These are phyloP conservation scores for Eimeria maxima DNA, from an alignment of 169 alveolate species.

Conservation along the genomic window DNA sequence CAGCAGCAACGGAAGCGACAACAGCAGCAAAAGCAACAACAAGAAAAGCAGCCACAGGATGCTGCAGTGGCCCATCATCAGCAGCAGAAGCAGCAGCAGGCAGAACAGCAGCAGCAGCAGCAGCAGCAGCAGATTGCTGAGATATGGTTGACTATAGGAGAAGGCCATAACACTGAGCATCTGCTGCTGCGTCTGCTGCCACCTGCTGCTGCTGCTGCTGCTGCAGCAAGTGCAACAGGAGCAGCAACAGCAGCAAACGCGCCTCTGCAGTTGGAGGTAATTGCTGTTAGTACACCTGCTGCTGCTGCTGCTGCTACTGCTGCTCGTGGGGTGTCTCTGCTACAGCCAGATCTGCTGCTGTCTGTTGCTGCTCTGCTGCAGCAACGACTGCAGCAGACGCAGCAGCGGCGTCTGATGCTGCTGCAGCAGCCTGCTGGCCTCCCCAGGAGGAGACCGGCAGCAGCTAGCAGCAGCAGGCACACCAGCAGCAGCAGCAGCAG, in stretches of 20 bases:
- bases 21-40: slow-evolving; percentile 21
- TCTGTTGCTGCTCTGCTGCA: slow-evolving; percentile 4
- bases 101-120: no score
- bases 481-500: slow-evolving; percentile 36
- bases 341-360: background rate
- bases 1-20: background rate
- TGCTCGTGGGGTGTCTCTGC: background rate
- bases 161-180: background rate
- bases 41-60: background rate
- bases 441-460: background rate
- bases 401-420: no score
- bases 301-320: slow-evolving; percentile 12
- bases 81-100: no score
- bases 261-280: slow-evolving; percentile 23
- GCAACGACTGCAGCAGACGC: background rate
- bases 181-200: background rate
- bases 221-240: background rate
- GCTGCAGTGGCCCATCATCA: no score
- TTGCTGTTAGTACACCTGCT: background rate
- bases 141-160: slow-evolving; percentile 18
- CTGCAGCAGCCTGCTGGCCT: background rate
- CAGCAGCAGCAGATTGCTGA: background rate
- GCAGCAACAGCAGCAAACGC: background rate
- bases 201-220: slow-evolving; percentile 14
- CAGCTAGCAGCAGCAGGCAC: background rate